Evolutionary conservation across 108 stramenopile species (phyloP), one percentile per base, ranked within the genome.

Genomic region (Cyclostephanos tholiformis): DNA sequence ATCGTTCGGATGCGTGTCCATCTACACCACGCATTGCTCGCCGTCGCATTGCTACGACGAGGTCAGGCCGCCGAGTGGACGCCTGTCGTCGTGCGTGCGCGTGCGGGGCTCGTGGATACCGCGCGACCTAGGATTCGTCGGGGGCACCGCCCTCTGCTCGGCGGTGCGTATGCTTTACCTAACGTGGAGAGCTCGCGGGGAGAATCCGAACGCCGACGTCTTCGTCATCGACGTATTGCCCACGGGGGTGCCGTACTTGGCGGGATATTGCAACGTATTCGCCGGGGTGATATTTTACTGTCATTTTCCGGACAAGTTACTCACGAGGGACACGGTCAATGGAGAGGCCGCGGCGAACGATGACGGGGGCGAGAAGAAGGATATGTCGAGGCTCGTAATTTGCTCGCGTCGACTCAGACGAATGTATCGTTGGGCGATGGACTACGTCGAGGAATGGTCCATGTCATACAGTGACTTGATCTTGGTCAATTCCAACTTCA

Each of bases 271-370:
- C 48, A 61, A 85, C 74, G 74, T 80, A 2, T 67, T 63, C 25
- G 80, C 85, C 11, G 80, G 87, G 0, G 89, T 97, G 3, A 65
- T 98, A 22, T 99, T 97, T 77, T 99, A 99, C 77, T 99, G 99
- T 82, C 99, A 99, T 82, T 99, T 98, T 76, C 99, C 99, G 1
- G 99, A 99, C 74, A 95, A 98, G 76, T 85, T 98, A 26, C 84
- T 99, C 46, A 88, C 92, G 59, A 72, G 81, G 63, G 84, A 79
- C 84, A 84, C 82, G 2, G 85, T 85, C 38, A 83, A 83, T 76
- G 85, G 85, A 2, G 85, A 80, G 56, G 61, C 16, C 22, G 16
- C 22, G 27, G 30, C 8, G 26, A 53, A 38, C 63, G 85, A 16
- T 79, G 51, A 9, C 71, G 49, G 0, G 17, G 51, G 20, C 67